Evolutionary conservation across 2,329 filamentous ascomycete genomes (phyloP), one percentile per base, ranked within the genome.

Genomic region (Paracoccidioides lutzii): DNA sequence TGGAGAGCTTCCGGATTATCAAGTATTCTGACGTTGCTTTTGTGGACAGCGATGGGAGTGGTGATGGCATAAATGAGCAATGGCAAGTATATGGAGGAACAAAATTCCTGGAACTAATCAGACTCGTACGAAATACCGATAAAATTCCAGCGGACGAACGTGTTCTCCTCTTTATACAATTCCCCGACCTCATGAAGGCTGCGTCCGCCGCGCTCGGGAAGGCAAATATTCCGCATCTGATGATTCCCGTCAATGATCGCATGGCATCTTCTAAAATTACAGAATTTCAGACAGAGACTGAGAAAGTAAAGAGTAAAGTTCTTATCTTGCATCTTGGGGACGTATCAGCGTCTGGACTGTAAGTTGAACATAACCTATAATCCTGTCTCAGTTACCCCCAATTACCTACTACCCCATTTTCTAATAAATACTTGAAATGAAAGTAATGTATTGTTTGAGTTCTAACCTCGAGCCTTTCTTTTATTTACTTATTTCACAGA

Each of bases 321-420:
- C 68, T 85, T 4, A 69, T 86, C 14, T 68, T 87, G 35, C 78
- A 81, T 56, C 69, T 82, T 2, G 75, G 75, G 1, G 75, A 76
- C 59, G 78, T 79, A 38, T 78, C 78, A 54, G 79, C 82, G 2
- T 76, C 82, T 37, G 83, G 83, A 53, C 67, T 78, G 79, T 81
- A 72, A 76, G 77, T 74, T 38, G 7, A 52, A 12, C 7, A 38
- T 50, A n/a, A 33, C 12, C 14, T 12, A 10, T 50, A 50, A 22
- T 14, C 45, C n/a, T 14, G 7, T 41, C 30, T 45, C 12, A 22
- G 8, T 28, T 14, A n/a, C 8, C 49, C 49, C 33, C 33, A 32
- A 6, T 37, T 9, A 9, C 14, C 9, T 35, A 37, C 38, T 10
- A 12, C 14, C 0, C 33, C 41, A 30, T n/a, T 8, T 28, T 44